phyloP scores from a whole-genome alignment of 176 grass and related monocot genomes.

The Bonia amplexicaulis region DNA sequence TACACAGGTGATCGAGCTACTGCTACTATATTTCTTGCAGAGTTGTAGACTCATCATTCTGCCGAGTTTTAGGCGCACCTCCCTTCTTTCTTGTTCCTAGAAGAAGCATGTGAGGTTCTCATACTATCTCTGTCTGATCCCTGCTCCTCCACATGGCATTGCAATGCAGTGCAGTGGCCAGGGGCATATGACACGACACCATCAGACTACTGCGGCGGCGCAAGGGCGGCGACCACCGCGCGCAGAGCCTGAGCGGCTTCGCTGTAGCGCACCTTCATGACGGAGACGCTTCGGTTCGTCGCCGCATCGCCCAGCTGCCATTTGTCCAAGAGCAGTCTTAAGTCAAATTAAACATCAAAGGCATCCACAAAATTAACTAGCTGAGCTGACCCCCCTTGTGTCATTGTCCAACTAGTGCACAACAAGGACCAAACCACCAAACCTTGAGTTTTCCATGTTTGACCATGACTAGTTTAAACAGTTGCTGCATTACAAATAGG shows the following conservation, averaged over 20 bases:
- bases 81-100: background rate
- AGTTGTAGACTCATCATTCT: background rate
- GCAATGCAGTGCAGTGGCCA: background rate
- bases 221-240: slow-evolving; percentile 49
- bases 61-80: background rate
- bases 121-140: background rate
- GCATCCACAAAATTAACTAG: background rate
- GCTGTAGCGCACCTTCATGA: slow-evolving; percentile 51
- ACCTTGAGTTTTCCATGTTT: background rate
- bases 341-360: slow-evolving; percentile 21
- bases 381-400: background rate
- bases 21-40: slow-evolving; percentile 9
- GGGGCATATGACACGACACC: background rate
- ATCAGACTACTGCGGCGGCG: slow-evolving; percentile 24
- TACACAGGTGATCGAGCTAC: slow-evolving; percentile 1
- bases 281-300: slow-evolving; percentile 31
- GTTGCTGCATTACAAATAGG: background rate
- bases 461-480: background rate
- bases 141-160: background rate
- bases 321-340: slow-evolving; percentile 26
- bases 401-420: background rate
- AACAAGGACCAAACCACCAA: slow-evolving; percentile 12
- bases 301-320: slow-evolving; percentile 55
- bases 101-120: background rate
- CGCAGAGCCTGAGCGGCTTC: slow-evolving; percentile 41